These are phyloP conservation scores for Cutaneotrichosporon cavernicola DNA, from an alignment of 1,284 basidiomycete genomes.

Conservation along the genomic window DNA sequence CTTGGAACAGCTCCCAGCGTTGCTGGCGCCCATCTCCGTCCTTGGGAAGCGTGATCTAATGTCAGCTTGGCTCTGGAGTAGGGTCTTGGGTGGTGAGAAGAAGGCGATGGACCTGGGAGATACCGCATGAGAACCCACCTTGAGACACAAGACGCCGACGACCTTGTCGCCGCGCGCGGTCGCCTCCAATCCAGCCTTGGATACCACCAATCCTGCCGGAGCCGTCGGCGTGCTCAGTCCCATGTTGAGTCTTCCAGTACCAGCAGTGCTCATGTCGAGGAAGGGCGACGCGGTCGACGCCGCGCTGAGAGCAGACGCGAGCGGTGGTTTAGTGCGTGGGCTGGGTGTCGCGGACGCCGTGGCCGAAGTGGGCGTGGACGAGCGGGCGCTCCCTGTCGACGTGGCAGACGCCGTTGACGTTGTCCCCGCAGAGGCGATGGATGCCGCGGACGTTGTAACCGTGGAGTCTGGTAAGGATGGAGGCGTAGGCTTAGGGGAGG, in stretches of 20 bases:
- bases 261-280: not conserved
- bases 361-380: not conserved
- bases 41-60: slow-evolving; percentile 36
- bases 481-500: not conserved
- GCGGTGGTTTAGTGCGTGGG: not conserved
- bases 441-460: not conserved
- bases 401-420: not conserved
- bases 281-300: not conserved
- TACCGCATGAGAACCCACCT: slow-evolving; percentile 27
- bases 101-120: not conserved
- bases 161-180: slow-evolving; percentile 30
- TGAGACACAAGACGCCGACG: slow-evolving; percentile 38
- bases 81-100: not conserved
- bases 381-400: not conserved
- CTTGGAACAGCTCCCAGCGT: slow-evolving; percentile 38
- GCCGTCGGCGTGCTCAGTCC: slow-evolving; percentile 12
- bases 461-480: not conserved
- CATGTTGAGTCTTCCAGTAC: not conserved
- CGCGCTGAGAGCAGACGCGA: not conserved
- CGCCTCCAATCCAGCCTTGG: slow-evolving; percentile 40
- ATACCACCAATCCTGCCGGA: slow-evolving; percentile 35
- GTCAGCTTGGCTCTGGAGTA: slow-evolving; percentile 5
- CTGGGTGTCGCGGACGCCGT: not conserved
- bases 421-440: not conserved
- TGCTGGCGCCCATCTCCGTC: slow-evolving; percentile 27